Conservation (phyloP, 495 filamentous ascomycete species). For the Daldinia vernicosa region DNA sequence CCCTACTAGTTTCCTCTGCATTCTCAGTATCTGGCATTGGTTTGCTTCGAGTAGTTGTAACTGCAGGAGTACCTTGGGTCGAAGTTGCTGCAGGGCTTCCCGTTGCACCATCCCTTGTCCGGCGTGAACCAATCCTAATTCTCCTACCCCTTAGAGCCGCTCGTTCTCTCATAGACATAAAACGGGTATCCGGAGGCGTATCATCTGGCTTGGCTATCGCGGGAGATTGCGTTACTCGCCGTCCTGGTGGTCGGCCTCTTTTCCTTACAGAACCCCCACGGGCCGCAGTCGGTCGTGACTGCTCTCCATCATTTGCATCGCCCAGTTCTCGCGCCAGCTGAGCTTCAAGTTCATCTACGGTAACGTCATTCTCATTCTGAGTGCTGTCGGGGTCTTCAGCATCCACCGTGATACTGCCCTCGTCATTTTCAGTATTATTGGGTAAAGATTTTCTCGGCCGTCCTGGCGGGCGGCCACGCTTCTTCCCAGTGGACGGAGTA, state of each 20-base stretch:
- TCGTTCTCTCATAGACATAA: constrained; percentile 58
- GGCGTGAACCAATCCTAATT: constrained; percentile 50
- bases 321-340: constrained; percentile 38
- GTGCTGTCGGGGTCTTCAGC: constrained; percentile 15
- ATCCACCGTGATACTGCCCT: constrained; percentile 19
- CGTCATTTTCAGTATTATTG: constrained; percentile 29
- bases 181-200: constrained; percentile 32
- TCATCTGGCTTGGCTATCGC: constrained; percentile 1
- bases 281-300: constrained; percentile 11
- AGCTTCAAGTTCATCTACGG: constrained; percentile 42
- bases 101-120: constrained; percentile 30
- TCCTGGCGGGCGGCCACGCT: constrained; percentile 42
- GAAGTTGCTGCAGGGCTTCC: constrained; percentile 34
- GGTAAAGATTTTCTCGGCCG: constrained; percentile 38
- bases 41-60: constrained; percentile 4
- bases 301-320: constrained; percentile 10
- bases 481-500: constrained; percentile 35
- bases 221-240: constrained; percentile 16
- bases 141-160: constrained; percentile 56
- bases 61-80: constrained; percentile 16
- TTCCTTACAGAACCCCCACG: constrained; percentile 20
- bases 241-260: constrained; percentile 33
- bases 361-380: constrained; percentile 30
- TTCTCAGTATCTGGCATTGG: background rate
- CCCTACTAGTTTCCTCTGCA: constrained; percentile 13